Evolutionary conservation across 129 eudicot genomes (phyloP), one percentile per base, ranked within the genome.

Genomic region (Deinandra increscens): DNA sequence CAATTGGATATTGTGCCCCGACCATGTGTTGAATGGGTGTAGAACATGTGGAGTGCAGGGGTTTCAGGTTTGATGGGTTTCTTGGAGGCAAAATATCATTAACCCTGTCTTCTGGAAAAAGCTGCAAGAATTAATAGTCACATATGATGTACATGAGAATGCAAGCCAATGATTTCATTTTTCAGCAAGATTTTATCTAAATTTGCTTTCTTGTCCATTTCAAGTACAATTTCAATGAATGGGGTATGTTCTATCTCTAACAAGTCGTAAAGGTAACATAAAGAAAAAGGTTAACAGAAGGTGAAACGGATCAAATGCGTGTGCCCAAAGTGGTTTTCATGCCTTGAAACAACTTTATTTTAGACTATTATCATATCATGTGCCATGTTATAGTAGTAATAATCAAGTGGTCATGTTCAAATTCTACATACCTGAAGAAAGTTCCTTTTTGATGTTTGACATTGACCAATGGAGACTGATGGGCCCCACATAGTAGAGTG

Each of bases 391-490:
- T 26, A 26, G 31, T 26, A 26, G 31, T 26, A 36, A 4, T 6
- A 50, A 64, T 33, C 37, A 55, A 45, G 66, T 73, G 18, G 31
- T 49, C 34, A 39, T 65, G 39, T 60, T 64, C 15, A 53, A 23
- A 67, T 55, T 39, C 14, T 61, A 74, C 69, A 26, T 67, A 85
- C 96, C 96, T 85, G 88, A 26, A 83, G 79, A 70, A 50, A 85
- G 34, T 75, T 85, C 69, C 62, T 63, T 31, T 69, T 62, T 31
- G 77, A 77, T 59, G 79, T 38, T 48, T 58, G 68, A 62, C 70
- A 49, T 42, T 58, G 68, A 62, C 73, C 50, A 45, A 56, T 69
- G 36, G 75, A 76, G 34, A 15, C 60, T 20, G 76, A 72, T 22
- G 70, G 42, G 33, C 46, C 69, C 62, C 55, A 54, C 13, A 66